A percentile compares a stretch with the other conserved stretches of the same genome.
Evolutionary conservation across 768 basidiomycete species (phyloP).

Genomic region (Hericium coralloides): DNA sequence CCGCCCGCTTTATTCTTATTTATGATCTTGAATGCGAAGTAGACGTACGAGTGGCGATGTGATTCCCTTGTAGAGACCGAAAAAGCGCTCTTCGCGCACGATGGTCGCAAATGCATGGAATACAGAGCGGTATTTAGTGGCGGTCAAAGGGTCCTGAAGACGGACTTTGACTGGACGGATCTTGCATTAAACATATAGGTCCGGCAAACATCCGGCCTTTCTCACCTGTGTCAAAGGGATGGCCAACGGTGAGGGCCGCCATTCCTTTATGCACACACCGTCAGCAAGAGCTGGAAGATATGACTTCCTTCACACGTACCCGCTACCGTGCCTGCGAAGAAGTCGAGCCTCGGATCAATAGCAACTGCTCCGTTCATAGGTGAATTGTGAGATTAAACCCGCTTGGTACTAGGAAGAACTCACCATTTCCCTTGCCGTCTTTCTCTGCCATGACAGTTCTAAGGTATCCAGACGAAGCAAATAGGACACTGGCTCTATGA

Average conservation of each 20-base stretch:
- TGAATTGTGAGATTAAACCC: background rate
- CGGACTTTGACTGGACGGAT: conserved; percentile 61
- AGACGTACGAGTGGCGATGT: conserved; percentile 66
- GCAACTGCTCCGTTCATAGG: background rate
- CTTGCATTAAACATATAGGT: background rate
- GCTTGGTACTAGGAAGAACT: background rate
- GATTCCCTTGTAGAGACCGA: conserved; percentile 69
- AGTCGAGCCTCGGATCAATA: background rate
- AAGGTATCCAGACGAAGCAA: too few relatives aligned
- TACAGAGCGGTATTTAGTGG: conserved; percentile 51
- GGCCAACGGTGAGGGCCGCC: background rate
- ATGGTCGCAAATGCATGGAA: conserved; percentile 61
- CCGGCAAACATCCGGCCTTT: background rate
- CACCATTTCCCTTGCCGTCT: too few relatives aligned
- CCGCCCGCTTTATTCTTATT: background rate
- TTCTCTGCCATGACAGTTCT: too few relatives aligned
- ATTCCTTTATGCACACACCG: background rate
- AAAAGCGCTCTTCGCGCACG: conserved; percentile 56
- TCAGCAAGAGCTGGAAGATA: too few relatives aligned
- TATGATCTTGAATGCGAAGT: background rate
- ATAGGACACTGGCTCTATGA: too few relatives aligned
- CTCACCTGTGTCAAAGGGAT: conserved; percentile 1
- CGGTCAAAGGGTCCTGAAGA: conserved; percentile 57
- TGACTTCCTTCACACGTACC: background rate
- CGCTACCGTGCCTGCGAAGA: conserved; percentile 1